A percentile compares a stretch with the other conserved stretches of the same genome.
These are phyloP conservation scores for Chaetomium cochliodes DNA, from an alignment of 495 filamentous ascomycete species.

Conservation along the genomic window DNA sequence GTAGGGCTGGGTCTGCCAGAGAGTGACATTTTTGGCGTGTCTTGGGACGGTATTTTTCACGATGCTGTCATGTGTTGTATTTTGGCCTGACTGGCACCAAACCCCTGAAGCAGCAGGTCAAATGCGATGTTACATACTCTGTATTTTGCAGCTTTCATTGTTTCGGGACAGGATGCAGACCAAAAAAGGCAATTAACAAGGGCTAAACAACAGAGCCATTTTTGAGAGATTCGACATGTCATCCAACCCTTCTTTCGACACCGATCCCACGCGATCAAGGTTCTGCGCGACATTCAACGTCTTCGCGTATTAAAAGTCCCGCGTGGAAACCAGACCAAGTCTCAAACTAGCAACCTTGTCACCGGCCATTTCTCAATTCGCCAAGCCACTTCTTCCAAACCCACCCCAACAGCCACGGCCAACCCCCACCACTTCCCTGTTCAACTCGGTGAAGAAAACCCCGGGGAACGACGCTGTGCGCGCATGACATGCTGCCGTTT, in stretches of 20 bases:
- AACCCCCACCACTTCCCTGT: neutral
- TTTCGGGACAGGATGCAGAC: neutral
- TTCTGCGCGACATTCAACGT: neutral
- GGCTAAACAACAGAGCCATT: neutral
- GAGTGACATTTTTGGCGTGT: neutral
- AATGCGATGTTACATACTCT: neutral
- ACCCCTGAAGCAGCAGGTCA: neutral
- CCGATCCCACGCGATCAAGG: slow-evolving; percentile 5
- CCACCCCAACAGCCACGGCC: neutral
- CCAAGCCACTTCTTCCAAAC: neutral
- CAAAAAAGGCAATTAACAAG: neutral
- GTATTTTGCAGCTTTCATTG: too few species aligned
- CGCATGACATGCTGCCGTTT: neutral
- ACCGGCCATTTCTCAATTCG: neutral
- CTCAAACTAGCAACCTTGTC: neutral
- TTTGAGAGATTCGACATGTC: neutral
- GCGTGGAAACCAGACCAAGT: neutral
- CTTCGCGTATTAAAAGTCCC: neutral
- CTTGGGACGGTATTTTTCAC: neutral
- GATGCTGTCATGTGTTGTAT: neutral
- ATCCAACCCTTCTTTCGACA: slow-evolving; percentile 1
- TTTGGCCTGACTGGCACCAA: neutral
- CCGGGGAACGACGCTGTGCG: neutral
- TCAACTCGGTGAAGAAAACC: neutral
- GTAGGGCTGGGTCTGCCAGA: slow-evolving; percentile 20